phyloP scores from a whole-genome alignment of 371 early-diverging fungal species.

The Rhizomucor pusillus region DNA sequence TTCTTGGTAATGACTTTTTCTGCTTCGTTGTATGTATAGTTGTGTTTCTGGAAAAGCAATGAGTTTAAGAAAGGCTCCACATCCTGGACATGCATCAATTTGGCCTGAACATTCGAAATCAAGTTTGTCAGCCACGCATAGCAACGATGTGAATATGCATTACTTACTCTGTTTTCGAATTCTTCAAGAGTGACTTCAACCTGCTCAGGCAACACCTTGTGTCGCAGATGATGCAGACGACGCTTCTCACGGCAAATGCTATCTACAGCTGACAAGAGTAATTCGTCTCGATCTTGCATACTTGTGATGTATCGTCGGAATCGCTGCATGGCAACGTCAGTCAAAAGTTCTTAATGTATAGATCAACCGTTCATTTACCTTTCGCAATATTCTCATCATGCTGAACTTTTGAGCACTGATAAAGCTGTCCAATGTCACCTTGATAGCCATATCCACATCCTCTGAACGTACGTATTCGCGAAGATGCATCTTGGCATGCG shows the following conservation, averaged over 20 bases:
- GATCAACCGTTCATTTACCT: constrained; percentile 28
- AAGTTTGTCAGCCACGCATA: constrained; percentile 6
- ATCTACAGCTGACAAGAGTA: constrained; percentile 72
- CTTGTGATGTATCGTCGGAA: constrained; percentile 85
- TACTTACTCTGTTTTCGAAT: constrained; percentile 50
- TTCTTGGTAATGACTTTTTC: constrained; percentile 38
- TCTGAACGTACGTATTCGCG: constrained; percentile 89
- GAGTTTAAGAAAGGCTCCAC: constrained; percentile 60
- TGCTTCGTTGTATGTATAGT: constrained; percentile 36
- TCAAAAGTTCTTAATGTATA: not conserved
- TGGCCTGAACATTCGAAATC: constrained; percentile 26
- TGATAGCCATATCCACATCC: constrained; percentile 97
- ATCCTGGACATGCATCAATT: constrained; percentile 63
- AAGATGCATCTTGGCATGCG: constrained; percentile 98
- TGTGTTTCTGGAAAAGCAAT: constrained; percentile 34
- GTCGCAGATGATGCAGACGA: constrained; percentile 64
- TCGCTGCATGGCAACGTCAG: constrained; percentile 32
- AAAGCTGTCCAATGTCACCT: constrained; percentile 93
- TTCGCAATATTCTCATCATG: constrained; percentile 79
- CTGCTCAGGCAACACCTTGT: constrained; percentile 52
- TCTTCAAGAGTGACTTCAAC: constrained; percentile 63
- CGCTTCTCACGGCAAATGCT: constrained; percentile 75
- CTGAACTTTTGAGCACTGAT: constrained; percentile 97
- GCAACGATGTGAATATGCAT: constrained; percentile 1
- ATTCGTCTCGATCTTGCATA: constrained; percentile 78